Evolutionary conservation across 2,329 filamentous ascomycete genomes (phyloP).

Genomic region (Penicillium verrucosum): DNA sequence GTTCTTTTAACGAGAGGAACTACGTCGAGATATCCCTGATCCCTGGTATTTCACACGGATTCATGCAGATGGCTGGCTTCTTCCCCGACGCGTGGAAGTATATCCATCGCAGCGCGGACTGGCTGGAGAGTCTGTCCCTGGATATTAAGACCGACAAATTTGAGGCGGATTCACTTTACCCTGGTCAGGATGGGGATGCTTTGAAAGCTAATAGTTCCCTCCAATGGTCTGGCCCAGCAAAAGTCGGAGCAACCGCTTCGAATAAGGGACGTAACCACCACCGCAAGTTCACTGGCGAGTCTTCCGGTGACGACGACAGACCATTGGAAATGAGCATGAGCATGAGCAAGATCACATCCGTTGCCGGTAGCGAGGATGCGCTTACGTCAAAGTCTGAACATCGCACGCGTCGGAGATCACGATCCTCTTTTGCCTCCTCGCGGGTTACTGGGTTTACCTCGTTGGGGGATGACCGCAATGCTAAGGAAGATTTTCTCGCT

Average conservation of each 20-base stretch:
- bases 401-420: constrained; percentile 15
- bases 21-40: constrained; percentile 79
- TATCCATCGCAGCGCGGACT: constrained; percentile 71
- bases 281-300: constrained; percentile 49
- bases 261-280: constrained; percentile 42
- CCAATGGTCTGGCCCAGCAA: not conserved
- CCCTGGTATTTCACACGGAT: constrained; percentile 88
- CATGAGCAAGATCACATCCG: constrained; percentile 41
- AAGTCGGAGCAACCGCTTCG: constrained; percentile 10
- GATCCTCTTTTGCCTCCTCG: constrained; percentile 19
- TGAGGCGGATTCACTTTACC: constrained; percentile 17
- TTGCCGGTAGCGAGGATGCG: constrained; percentile 11
- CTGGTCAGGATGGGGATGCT: not conserved
- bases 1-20: constrained; percentile 67
- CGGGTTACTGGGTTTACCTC: constrained; percentile 13
- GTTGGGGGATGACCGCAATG: constrained; percentile 5
- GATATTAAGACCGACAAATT: constrained; percentile 22
- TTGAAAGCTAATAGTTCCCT: not conserved
- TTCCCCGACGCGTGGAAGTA: constrained; percentile 90
- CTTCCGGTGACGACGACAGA: constrained; percentile 75
- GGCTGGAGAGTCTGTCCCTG: constrained; percentile 75
- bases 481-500: constrained; percentile 17
- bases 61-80: constrained; percentile 82
- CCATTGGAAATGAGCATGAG: constrained; percentile 84
- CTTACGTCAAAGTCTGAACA: not conserved